Evolutionary conservation across 192 early-diverging fungal genomes (phyloP).

Genomic region (Martensiomyces pterosporus): DNA sequence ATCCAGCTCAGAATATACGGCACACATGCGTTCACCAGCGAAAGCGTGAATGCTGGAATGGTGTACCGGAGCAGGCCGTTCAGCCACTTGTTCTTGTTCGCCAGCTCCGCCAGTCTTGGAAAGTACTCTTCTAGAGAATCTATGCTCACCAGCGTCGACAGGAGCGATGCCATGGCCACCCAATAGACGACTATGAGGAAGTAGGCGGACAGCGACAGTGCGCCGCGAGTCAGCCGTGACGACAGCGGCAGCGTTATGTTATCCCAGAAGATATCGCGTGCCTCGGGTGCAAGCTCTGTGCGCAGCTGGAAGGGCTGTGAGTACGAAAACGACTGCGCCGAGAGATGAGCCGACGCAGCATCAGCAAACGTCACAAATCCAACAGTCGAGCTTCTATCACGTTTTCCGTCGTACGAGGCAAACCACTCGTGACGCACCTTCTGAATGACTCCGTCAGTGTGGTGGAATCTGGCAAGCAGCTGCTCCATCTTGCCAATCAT

Average conservation of each 20-base stretch:
- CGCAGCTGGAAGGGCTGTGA: constrained; percentile 45
- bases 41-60: constrained; percentile 34
- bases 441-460: constrained; percentile 52
- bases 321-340: constrained; percentile 45
- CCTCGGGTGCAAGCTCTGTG: constrained; percentile 39
- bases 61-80: constrained; percentile 39
- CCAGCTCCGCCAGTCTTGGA: constrained; percentile 52
- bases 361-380: constrained; percentile 46
- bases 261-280: constrained; percentile 47
- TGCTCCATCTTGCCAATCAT: constrained; percentile 53
- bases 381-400: constrained; percentile 36
- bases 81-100: constrained; percentile 43
- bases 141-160: constrained; percentile 59
- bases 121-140: constrained; percentile 43
- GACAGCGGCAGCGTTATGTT: constrained; percentile 30
- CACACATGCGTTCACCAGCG: constrained; percentile 41
- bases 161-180: constrained; percentile 61
- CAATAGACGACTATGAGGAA: constrained; percentile 68
- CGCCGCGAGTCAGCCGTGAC: constrained; percentile 15
- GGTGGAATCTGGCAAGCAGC: constrained; percentile 52
- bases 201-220: constrained; percentile 44
- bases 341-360: constrained; percentile 33
- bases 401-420: constrained; percentile 24
- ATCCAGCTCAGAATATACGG: constrained; percentile 42
- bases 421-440: constrained; percentile 49